Percentiles rank a stretch among this genome's conserved stretches.
Conservation (phyloP, 495 filamentous ascomycete species). For the Penicillium bovifimosum region DNA sequence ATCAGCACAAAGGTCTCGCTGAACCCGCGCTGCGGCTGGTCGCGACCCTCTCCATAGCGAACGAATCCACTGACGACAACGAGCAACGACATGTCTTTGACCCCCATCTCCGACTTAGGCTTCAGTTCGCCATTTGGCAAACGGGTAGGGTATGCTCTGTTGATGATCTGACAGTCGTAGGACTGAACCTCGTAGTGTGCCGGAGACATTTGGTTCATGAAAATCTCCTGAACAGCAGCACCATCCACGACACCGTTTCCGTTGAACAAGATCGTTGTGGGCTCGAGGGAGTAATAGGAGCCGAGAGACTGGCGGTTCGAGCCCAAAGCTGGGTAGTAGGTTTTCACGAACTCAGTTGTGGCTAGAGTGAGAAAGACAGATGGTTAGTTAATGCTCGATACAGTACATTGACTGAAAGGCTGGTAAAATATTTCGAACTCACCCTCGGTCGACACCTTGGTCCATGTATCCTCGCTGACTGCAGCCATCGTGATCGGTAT, state of each 20-base stretch:
- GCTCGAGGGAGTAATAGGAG: slow-evolving; percentile 51
- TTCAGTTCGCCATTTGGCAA: slow-evolving; percentile 33
- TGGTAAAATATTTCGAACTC: neutral
- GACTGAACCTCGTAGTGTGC: slow-evolving; percentile 59
- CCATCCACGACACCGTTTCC: slow-evolving; percentile 55
- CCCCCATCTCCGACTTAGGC: slow-evolving; percentile 26
- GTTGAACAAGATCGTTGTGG: slow-evolving; percentile 59
- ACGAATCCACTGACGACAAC: slow-evolving; percentile 64
- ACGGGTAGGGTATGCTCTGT: slow-evolving; percentile 51
- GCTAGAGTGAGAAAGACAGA: slow-evolving; percentile 21
- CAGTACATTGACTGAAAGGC: neutral
- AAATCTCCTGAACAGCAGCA: slow-evolving; percentile 53
- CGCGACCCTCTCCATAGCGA: slow-evolving; percentile 50
- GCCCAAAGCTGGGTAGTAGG: slow-evolving; percentile 52
- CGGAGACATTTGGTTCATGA: slow-evolving; percentile 56
- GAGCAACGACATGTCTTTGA: slow-evolving; percentile 62
- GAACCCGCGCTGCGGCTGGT: slow-evolving; percentile 57
- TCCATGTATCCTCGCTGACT: slow-evolving; percentile 36
- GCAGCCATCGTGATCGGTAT: slow-evolving; percentile 31
- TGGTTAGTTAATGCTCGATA: slow-evolving; percentile 5
- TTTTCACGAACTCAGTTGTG: slow-evolving; percentile 47
- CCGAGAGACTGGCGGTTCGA: slow-evolving; percentile 46
- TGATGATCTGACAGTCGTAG: slow-evolving; percentile 70
- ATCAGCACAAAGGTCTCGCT: slow-evolving; percentile 72
- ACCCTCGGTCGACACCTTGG: slow-evolving; percentile 50